Evolutionary conservation across 169 alveolate genomes (phyloP).

Genomic region (Neospora caninum): DNA sequence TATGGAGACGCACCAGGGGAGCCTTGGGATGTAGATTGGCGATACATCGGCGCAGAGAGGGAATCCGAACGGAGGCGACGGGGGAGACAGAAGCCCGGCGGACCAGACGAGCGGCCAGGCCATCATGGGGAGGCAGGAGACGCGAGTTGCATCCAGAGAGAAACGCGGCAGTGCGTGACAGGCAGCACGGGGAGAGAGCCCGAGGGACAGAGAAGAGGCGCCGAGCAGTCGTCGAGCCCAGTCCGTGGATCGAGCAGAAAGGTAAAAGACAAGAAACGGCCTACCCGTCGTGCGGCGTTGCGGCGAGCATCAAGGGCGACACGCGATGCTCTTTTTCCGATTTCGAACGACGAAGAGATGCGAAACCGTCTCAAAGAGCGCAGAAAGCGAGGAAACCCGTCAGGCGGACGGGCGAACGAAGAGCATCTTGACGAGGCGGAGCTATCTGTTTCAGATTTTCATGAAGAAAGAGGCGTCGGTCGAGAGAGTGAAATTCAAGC

Average conservation of each 20-base stretch:
- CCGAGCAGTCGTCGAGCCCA: too few species aligned
- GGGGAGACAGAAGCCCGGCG: background rate
- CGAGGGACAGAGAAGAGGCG: too few species aligned
- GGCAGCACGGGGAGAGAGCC: background rate
- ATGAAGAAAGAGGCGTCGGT: background rate
- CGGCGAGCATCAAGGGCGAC: too few species aligned
- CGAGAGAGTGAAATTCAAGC: too few species aligned
- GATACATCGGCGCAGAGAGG: background rate
- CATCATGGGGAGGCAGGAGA: background rate
- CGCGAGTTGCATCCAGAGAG: background rate
- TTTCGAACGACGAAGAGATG: too few species aligned
- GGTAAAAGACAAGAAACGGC: too few species aligned
- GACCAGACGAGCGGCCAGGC: background rate
- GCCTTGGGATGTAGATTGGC: background rate
- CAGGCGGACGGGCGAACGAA: background rate
- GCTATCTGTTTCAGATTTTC: background rate
- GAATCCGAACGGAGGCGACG: background rate
- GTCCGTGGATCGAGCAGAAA: too few species aligned
- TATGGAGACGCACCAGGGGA: background rate
- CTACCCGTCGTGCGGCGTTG: too few species aligned
- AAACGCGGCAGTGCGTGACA: background rate
- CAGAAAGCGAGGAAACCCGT: background rate
- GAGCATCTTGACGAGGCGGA: background rate
- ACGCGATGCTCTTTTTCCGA: too few species aligned
- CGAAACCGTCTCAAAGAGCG: too few species aligned